Percentiles rank a stretch among this genome's conserved stretches.
Evolutionary conservation across 345 rosid genomes (phyloP).

Genomic region (Aquilaria malaccensis): DNA sequence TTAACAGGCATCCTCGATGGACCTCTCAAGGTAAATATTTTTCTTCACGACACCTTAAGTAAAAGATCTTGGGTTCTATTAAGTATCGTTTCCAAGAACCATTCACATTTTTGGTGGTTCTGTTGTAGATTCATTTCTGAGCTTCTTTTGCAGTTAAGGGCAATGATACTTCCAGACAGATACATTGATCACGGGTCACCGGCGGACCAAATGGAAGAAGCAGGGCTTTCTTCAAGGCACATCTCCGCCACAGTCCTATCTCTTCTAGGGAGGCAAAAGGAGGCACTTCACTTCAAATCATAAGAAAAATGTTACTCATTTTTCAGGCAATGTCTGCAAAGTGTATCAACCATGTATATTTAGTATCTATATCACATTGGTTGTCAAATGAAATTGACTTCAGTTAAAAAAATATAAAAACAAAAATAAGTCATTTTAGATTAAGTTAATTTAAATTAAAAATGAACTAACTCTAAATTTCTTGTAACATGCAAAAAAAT

Average conservation of each 20-base stretch:
- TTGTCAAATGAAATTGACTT: too few species aligned
- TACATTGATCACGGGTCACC: conserved; percentile 65
- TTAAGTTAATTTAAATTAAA: too few species aligned
- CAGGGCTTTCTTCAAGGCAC: conserved; percentile 58
- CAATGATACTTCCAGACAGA: conserved; percentile 72
- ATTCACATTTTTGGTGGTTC: background rate
- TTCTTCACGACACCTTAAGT: background rate
- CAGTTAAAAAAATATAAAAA: too few species aligned
- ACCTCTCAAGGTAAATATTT: conserved; percentile 46
- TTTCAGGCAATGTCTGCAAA: too few species aligned
- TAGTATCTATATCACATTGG: too few species aligned
- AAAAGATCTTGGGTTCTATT: conserved; percentile 1
- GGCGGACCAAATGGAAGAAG: conserved; percentile 49
- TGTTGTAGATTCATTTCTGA: conserved; percentile 5
- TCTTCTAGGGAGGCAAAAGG: conserved; percentile 48
- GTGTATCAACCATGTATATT: too few species aligned
- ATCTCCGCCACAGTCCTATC: conserved; percentile 54
- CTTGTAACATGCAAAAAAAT: too few species aligned
- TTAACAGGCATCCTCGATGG: conserved; percentile 73
- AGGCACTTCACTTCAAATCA: conserved; percentile 39
- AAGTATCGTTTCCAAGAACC: background rate
- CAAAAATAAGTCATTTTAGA: too few species aligned
- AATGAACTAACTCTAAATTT: too few species aligned
- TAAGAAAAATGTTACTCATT: too few species aligned
- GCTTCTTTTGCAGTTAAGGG: conserved; percentile 39